Evolutionary conservation across 805 yeast genomes (phyloP), one percentile per base, ranked within the genome.

Genomic region (Barnettozyma californica): DNA sequence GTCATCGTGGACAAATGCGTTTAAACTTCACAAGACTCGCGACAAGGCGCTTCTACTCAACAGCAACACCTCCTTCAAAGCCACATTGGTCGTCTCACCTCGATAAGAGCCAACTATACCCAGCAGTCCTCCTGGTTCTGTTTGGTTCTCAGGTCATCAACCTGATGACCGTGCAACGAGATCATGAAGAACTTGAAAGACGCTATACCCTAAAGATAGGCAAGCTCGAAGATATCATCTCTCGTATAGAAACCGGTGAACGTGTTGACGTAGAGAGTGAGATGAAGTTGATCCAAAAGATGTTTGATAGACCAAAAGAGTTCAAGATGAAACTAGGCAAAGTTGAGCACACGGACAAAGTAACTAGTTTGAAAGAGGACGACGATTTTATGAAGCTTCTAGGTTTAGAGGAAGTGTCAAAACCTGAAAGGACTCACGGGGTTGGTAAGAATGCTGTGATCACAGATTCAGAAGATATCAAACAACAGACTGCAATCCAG

Each of bases 81-180:
- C 39, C 44, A 1, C 43, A 44, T 34, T 48, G 56, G 48, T 23
- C 52, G 4, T 37, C 45, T 9, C 60, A 60, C 11, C 63, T 65
- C 48, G 74, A 69, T 49, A 63, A 54, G 41, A 53, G 70, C 2
- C 58, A 68, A 56, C 48, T 68, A 13, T 68, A 73, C 38, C 70
- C 78, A 14, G 60, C 70, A 6, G 43, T 74, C 10, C 68, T 75
- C 21, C 61, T 75, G 2, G 66, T 78, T 6, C 54, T 75, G 11
- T 71, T 75, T 38, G 73, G 78, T 1, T 72, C 80, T 1, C 70
- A 75, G 55, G 64, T 78, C 9, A 69, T 74, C 52, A 71, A 74
- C 56, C 69, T 77, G 19, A 72, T 73, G 46, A 68, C 70, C 35
- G 62, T 68, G 27, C 69, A 74, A 45, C 68, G 72, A 35, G 65